Percentiles rank a stretch among this genome's conserved stretches.
These are phyloP conservation scores for Cladobotryum mycophilum DNA, from an alignment of 2,329 filamentous ascomycete species.

Conservation along the genomic window DNA sequence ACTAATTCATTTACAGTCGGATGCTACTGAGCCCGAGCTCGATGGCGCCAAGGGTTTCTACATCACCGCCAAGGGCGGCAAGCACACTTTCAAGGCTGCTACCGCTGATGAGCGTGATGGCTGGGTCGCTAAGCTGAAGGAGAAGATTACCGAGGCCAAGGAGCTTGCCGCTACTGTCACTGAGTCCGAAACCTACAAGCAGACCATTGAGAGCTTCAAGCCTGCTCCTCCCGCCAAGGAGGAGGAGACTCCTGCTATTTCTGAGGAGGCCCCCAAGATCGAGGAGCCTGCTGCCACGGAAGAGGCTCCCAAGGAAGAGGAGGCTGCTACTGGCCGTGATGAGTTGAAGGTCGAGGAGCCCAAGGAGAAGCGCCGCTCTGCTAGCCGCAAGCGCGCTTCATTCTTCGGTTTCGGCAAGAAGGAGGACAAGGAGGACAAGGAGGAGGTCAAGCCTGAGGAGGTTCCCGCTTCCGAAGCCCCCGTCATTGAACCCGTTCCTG, in stretches of 20 bases:
- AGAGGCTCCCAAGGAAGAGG: slow-evolving; percentile 28
- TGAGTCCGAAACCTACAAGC: slow-evolving; percentile 83
- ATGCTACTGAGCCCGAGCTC: slow-evolving; percentile 64
- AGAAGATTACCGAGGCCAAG: slow-evolving; percentile 80
- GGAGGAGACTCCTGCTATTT: slow-evolving; percentile 23
- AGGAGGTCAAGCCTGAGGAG: slow-evolving; percentile 29
- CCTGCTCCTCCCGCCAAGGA: slow-evolving; percentile 31
- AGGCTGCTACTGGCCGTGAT: slow-evolving; percentile 31
- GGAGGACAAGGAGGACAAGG: slow-evolving; percentile 39
- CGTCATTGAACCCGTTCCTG: slow-evolving; percentile 30
- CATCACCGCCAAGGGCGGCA: slow-evolving; percentile 78
- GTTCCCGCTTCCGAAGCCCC: slow-evolving; percentile 26
- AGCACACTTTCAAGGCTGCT: slow-evolving; percentile 87
- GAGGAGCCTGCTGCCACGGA: slow-evolving; percentile 30
- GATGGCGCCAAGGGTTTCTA: slow-evolving; percentile 77
- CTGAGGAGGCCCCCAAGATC: slow-evolving; percentile 31
- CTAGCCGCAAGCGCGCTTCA: slow-evolving; percentile 59
- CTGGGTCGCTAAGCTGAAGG: slow-evolving; percentile 82
- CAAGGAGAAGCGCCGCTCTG: slow-evolving; percentile 50
- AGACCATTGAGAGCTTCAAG: slow-evolving; percentile 65
- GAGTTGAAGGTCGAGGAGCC: slow-evolving; percentile 52
- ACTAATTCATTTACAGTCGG: slow-evolving; percentile 34
- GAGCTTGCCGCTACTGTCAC: slow-evolving; percentile 66
- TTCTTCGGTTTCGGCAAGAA: slow-evolving; percentile 59
- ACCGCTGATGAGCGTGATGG: slow-evolving; percentile 74